Percentiles rank a stretch among this genome's conserved stretches.
These are phyloP conservation scores for Blastocystis sp. DNA, from an alignment of 352 stramenopile genomes.

Conservation along the genomic window DNA sequence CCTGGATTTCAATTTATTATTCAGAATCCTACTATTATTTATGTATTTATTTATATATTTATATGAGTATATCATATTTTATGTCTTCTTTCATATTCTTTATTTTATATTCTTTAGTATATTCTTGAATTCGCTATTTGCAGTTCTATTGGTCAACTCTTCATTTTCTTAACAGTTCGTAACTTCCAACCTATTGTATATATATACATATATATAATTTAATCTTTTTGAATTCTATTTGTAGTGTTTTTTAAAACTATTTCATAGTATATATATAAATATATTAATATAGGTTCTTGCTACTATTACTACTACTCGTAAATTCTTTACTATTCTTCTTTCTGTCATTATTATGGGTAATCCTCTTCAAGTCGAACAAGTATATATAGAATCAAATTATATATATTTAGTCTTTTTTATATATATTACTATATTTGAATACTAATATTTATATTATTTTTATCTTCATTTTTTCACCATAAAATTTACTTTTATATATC, in stretches of 20 bases:
- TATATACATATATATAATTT: no score
- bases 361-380: constrained; percentile 55
- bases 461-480: no score
- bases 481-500: no score
- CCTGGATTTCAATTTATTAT: constrained; percentile 48
- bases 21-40: constrained; percentile 7
- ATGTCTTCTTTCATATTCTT: no score
- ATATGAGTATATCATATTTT: not conserved
- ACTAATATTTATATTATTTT: no score
- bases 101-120: no score
- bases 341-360: constrained; percentile 84
- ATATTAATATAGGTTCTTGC: no score
- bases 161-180: constrained; percentile 96
- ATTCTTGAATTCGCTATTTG: constrained; percentile 63
- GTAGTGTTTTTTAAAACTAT: no score
- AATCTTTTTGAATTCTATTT: no score
- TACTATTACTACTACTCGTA: constrained; percentile 96
- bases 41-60: not conserved
- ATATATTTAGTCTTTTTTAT: no score
- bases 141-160: constrained; percentile 84
- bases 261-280: no score
- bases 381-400: not conserved
- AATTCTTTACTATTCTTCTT: constrained; percentile 97
- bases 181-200: constrained; percentile 87
- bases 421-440: no score